Evolutionary conservation across 306 rosid species (phyloP).

Genomic region (Vicia villosa): DNA sequence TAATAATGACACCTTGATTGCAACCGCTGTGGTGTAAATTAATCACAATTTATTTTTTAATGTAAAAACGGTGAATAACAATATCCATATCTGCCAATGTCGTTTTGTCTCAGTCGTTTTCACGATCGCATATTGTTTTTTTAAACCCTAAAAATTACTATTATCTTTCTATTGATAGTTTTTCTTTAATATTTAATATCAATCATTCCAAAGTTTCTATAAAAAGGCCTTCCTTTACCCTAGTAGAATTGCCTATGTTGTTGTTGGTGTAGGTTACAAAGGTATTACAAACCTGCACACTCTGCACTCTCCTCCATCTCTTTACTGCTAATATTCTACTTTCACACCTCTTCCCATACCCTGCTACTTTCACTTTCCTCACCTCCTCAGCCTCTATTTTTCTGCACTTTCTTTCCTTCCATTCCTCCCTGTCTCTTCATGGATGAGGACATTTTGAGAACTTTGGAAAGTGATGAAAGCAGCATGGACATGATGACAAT

Average conservation of each 20-base stretch:
- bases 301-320: slow-evolving; percentile 36
- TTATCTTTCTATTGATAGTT: no score
- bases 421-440: slow-evolving; percentile 47
- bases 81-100: no score
- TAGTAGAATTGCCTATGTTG: neutral
- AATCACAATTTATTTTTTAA: no score
- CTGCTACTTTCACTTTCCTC: slow-evolving; percentile 34
- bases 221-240: neutral
- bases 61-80: no score
- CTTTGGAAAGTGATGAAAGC: slow-evolving; percentile 39
- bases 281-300: neutral
- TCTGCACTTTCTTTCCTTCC: slow-evolving; percentile 13
- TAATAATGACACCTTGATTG: no score
- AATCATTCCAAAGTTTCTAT: neutral
- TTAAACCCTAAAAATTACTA: no score
- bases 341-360: slow-evolving; percentile 50
- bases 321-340: slow-evolving; percentile 43
- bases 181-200: no score
- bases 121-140: no score
- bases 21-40: no score
- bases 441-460: slow-evolving; percentile 63
- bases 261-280: neutral
- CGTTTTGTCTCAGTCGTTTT: no score
- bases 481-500: slow-evolving; percentile 65
- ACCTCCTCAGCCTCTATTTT: neutral